Evolutionary conservation across 2,329 filamentous ascomycete species (phyloP).

Genomic region (Penicillium italicum): DNA sequence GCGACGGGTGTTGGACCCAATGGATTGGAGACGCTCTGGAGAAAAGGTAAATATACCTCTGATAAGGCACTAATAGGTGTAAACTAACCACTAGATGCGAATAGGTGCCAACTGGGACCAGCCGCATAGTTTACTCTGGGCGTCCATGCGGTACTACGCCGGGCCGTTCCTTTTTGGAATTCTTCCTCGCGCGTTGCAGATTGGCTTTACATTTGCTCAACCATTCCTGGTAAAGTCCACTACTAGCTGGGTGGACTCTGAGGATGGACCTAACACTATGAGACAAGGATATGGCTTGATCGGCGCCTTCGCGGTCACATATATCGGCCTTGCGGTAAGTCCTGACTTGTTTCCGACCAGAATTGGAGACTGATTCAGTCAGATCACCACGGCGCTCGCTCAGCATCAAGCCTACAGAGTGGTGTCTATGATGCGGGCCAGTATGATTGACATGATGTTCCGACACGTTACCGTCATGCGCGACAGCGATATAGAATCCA

Average conservation of each 20-base stretch:
- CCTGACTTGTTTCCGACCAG: background rate
- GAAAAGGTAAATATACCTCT: background rate
- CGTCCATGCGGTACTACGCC: background rate
- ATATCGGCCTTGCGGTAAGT: background rate
- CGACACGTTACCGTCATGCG: background rate
- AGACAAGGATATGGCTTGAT: background rate
- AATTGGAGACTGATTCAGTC: background rate
- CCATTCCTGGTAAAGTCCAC: background rate
- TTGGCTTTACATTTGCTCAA: background rate
- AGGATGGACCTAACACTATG: background rate
- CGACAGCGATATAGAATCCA: background rate
- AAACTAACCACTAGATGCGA: background rate
- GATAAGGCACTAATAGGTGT: background rate
- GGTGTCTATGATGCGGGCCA: background rate
- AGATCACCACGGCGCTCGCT: background rate
- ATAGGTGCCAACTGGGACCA: background rate
- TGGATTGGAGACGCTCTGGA: background rate
- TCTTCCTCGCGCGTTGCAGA: background rate
- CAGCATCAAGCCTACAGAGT: background rate
- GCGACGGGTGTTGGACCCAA: background rate
- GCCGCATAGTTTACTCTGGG: slow-evolving; percentile 1
- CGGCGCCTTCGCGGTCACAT: background rate
- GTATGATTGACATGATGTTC: background rate
- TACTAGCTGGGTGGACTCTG: background rate
- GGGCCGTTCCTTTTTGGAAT: background rate